A percentile compares a stretch with the other conserved stretches of the same genome.
These are phyloP conservation scores for Pueraria montana DNA, from an alignment of 306 rosid genomes.

Conservation along the genomic window DNA sequence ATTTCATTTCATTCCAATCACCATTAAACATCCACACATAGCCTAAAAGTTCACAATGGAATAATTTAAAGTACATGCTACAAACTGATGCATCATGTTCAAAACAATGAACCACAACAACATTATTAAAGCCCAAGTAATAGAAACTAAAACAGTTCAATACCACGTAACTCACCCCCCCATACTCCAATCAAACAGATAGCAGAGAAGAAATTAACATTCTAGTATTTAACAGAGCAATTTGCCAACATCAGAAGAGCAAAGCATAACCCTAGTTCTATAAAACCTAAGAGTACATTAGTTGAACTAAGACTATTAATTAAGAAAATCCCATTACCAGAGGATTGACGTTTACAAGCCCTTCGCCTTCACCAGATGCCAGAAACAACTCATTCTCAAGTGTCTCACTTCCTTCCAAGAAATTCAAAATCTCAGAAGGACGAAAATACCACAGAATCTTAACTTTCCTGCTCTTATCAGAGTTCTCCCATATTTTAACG, in stretches of 20 bases:
- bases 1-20: background rate
- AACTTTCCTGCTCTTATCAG: conserved; percentile 69
- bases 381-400: conserved; percentile 72
- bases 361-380: conserved; percentile 85
- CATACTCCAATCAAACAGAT: conserved; percentile 4
- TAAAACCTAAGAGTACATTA: background rate
- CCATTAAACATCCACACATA: background rate
- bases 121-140: background rate
- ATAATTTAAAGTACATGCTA: background rate
- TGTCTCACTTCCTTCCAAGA: conserved; percentile 53
- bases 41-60: background rate
- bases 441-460: conserved; percentile 90
- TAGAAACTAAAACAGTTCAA: background rate
- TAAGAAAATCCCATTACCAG: conserved; percentile 63
- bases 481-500: conserved; percentile 73
- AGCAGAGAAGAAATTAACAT: background rate
- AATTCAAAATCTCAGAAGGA: conserved; percentile 73
- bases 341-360: conserved; percentile 78
- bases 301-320: background rate
- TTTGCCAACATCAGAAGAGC: conserved; percentile 5
- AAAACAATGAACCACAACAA: background rate
- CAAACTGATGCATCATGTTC: background rate
- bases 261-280: conserved; percentile 4
- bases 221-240: background rate
- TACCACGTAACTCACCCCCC: background rate